A percentile compares a stretch with the other conserved stretches of the same genome.
phyloP scores from a whole-genome alignment of 2,329 filamentous ascomycete genomes.

The Aspergillus ochraceoroseus region DNA sequence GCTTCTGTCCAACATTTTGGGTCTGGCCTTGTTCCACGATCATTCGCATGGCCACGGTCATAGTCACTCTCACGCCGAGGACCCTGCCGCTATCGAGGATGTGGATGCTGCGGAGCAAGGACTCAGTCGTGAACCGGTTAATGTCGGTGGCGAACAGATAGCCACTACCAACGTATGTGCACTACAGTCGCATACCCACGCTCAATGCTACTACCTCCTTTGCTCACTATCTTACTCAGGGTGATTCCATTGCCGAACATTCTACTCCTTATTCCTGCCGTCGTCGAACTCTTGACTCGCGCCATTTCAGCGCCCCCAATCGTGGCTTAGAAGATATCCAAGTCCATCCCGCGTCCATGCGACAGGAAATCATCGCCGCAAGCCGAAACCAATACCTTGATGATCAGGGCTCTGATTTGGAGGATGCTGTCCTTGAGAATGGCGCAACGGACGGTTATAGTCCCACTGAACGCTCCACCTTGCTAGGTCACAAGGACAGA shows the following conservation, averaged over 20 bases:
- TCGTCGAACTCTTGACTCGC: constrained; percentile 27
- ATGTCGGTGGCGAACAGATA: too few species aligned
- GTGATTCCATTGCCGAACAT: constrained; percentile 26
- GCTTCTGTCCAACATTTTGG: constrained; percentile 79
- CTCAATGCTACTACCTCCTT: too few species aligned
- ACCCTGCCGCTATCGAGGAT: constrained; percentile 51
- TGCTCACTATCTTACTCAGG: constrained; percentile 23
- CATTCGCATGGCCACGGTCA: constrained; percentile 78
- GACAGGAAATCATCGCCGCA: constrained; percentile 88
- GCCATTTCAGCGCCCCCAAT: constrained; percentile 51
- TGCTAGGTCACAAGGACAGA: constrained; percentile 43
- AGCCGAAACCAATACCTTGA: constrained; percentile 61
- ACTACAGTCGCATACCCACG: too few species aligned
- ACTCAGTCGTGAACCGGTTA: constrained; percentile 36
- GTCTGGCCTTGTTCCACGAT: constrained; percentile 86
- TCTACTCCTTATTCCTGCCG: constrained; percentile 32
- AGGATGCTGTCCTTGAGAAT: constrained; percentile 51
- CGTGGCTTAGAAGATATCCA: constrained; percentile 64
- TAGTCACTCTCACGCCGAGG: constrained; percentile 41
- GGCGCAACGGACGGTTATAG: constrained; percentile 50
- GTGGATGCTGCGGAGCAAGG: constrained; percentile 38
- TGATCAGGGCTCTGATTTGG: constrained; percentile 51
- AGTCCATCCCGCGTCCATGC: constrained; percentile 83
- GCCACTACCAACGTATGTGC: too few species aligned
- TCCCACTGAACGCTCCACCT: constrained; percentile 43